A percentile compares a stretch with the other conserved stretches of the same genome.
Conservation (phyloP, 306 rosid genomes). For the Biancaea sappan region DNA sequence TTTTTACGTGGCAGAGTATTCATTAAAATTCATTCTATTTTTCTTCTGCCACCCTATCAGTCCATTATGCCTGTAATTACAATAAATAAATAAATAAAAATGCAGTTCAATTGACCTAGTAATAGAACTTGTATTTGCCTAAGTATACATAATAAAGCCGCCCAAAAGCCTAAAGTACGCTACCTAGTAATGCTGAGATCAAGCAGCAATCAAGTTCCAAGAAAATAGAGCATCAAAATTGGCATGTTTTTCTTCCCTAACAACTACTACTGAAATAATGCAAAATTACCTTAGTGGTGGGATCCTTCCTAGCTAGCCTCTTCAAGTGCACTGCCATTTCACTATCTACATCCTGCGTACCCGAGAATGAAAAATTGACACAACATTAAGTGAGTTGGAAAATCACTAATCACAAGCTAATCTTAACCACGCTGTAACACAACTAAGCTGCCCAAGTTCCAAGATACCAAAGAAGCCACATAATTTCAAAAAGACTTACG, state of each 20-base stretch:
- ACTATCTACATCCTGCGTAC: conserved; percentile 76
- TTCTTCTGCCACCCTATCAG: too few species aligned
- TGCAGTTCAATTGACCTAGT: background rate
- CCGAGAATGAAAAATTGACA: background rate
- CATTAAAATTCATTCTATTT: too few species aligned
- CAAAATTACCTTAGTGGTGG: conserved; percentile 79
- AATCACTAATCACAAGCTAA: conserved; percentile 2
- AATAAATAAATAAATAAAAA: too few species aligned
- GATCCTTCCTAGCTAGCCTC: conserved; percentile 94
- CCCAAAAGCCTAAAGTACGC: background rate
- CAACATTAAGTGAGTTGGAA: background rate
- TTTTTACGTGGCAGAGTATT: too few species aligned
- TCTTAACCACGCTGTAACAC: conserved; percentile 1
- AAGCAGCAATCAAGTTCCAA: background rate
- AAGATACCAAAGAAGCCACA: background rate
- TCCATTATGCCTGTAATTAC: background rate
- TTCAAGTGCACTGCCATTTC: conserved; percentile 87
- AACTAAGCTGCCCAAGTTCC: conserved; percentile 13
- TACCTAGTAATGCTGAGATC: background rate
- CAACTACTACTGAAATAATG: background rate
- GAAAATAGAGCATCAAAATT: background rate
- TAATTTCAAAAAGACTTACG: conserved; percentile 44
- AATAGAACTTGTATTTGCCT: background rate
- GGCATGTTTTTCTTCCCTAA: background rate
- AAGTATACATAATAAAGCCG: background rate